Percentiles rank a stretch among this genome's conserved stretches.
These are phyloP conservation scores for Amorphotheca resinae DNA, from an alignment of 495 filamentous ascomycete species.

Conservation along the genomic window DNA sequence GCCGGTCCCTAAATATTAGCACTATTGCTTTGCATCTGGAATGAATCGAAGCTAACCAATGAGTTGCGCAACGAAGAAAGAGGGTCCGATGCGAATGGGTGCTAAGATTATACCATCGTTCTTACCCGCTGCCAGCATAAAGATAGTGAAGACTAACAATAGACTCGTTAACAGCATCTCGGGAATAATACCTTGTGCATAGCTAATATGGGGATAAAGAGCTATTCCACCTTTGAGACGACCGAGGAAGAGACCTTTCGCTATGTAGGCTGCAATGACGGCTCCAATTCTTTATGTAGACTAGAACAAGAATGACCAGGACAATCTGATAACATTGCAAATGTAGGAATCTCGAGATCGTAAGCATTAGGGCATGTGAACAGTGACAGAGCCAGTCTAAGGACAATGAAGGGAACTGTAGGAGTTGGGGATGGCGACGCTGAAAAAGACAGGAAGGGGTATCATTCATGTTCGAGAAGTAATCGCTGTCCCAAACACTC, in stretches of 20 bases:
- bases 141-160: constrained; percentile 41
- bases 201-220: constrained; percentile 29
- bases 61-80: constrained; percentile 39
- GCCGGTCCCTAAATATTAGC: constrained; percentile 46
- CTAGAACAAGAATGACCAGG: too few species aligned
- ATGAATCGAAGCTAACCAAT: constrained; percentile 21
- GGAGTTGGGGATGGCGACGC: too few species aligned
- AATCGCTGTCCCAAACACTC: too few species aligned
- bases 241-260: constrained; percentile 39
- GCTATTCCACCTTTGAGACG: constrained; percentile 31
- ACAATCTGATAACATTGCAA: too few species aligned
- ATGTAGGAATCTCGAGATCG: too few species aligned
- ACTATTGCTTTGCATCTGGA: not conserved
- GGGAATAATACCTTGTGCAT: constrained; percentile 40
- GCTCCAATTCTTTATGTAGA: constrained; percentile 42
- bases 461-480: too few species aligned
- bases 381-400: constrained; percentile 35
- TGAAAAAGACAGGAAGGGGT: too few species aligned
- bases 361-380: too few species aligned
- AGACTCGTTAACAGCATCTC: constrained; percentile 42
- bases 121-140: constrained; percentile 48
- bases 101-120: constrained; percentile 39
- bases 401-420: too few species aligned
- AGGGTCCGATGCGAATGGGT: constrained; percentile 40
- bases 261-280: constrained; percentile 42